Evolutionary conservation across 768 basidiomycete species (phyloP).

Genomic region (Pisolithus marmoratus): DNA sequence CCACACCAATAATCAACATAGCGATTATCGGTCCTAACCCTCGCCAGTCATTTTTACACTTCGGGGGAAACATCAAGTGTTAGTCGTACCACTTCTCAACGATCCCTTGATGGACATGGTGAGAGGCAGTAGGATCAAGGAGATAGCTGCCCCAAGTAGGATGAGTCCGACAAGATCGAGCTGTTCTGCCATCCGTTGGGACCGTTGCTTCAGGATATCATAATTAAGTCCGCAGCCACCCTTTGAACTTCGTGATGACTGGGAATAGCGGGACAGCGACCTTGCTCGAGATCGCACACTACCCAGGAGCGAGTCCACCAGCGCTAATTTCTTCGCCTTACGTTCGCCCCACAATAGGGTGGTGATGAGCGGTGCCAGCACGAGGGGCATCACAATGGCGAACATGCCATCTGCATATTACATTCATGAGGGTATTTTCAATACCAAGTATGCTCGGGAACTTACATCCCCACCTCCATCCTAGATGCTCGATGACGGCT

Average conservation of each 20-base stretch:
- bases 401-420: slow-evolving; percentile 46
- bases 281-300: too few species aligned
- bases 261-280: too few species aligned
- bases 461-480: slow-evolving; percentile 71
- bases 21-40: slow-evolving; percentile 43
- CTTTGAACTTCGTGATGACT: too few species aligned
- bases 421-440: slow-evolving; percentile 1
- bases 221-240: slow-evolving; percentile 45
- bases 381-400: slow-evolving; percentile 46
- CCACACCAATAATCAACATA: slow-evolving; percentile 44
- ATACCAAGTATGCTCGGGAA: slow-evolving; percentile 7
- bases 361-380: slow-evolving; percentile 35
- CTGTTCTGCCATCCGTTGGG: slow-evolving; percentile 22
- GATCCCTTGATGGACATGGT: slow-evolving; percentile 36
- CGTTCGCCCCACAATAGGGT: too few species aligned
- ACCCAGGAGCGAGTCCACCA: too few species aligned
- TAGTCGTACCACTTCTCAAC: slow-evolving; percentile 41
- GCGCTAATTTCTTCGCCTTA: too few species aligned
- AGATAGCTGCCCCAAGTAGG: slow-evolving; percentile 43
- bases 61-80: background rate
- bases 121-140: slow-evolving; percentile 51
- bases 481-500: slow-evolving; percentile 35
- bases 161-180: slow-evolving; percentile 49
- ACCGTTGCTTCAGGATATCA: slow-evolving; percentile 2
- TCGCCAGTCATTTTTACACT: slow-evolving; percentile 6